phyloP scores from a whole-genome alignment of 208 protist species.

The Leishmania arabica region DNA sequence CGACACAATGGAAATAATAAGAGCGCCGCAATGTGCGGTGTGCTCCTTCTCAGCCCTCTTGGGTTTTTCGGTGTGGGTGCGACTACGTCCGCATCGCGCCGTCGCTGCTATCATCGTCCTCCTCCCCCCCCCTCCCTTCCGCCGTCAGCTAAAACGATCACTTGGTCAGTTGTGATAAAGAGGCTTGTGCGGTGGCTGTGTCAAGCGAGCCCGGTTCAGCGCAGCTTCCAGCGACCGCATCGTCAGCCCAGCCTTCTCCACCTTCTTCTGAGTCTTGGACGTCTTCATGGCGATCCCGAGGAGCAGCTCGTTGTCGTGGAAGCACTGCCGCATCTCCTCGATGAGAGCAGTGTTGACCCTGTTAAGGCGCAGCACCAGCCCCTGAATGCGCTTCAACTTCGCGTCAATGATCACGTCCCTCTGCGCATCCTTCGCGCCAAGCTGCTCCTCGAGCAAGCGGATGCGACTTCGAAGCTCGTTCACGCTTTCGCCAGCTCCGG shows the following conservation, averaged over 20 bases:
- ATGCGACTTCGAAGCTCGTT: slow-evolving; percentile 42
- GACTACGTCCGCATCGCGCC: not conserved
- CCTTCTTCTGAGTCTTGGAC: slow-evolving; percentile 51
- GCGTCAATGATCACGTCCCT: slow-evolving; percentile 83
- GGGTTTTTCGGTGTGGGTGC: not conserved
- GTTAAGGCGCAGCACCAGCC: slow-evolving; percentile 69
- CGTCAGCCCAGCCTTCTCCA: slow-evolving; percentile 46
- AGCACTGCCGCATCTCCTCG: slow-evolving; percentile 50
- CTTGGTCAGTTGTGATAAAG: slow-evolving; percentile 69
- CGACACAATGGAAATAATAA: not conserved
- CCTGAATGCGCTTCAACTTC: slow-evolving; percentile 89
- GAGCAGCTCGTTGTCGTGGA: slow-evolving; percentile 59
- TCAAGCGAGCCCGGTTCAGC: slow-evolving; percentile 45
- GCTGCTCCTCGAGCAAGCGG: slow-evolving; percentile 40
- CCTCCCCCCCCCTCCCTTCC: not conserved
- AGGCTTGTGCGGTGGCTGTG: slow-evolving; percentile 51
- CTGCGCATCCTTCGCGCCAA: slow-evolving; percentile 66
- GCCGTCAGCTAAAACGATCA: not conserved
- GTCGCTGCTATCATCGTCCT: not conserved
- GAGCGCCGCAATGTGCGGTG: not conserved
- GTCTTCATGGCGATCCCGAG: slow-evolving; percentile 58
- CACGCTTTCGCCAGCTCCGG: not conserved
- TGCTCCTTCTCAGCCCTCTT: not conserved
- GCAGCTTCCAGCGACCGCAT: slow-evolving; percentile 52
- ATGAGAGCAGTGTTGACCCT: slow-evolving; percentile 48